phyloP scores from a whole-genome alignment of 2,329 filamentous ascomycete species.

The Sclerotinia spermophila region DNA sequence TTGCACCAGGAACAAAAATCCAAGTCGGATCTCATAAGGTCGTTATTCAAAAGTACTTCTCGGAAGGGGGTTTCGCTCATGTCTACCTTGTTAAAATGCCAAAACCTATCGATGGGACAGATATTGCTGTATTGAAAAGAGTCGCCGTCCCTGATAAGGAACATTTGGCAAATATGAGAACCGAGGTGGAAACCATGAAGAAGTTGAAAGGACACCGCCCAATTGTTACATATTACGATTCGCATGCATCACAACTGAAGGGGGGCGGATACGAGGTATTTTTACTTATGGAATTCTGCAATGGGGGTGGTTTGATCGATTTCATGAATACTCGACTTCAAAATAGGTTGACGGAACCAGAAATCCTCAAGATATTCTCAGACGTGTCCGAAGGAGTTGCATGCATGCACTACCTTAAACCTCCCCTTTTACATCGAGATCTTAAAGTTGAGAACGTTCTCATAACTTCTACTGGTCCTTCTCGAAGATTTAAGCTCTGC shows the following conservation, averaged over 20 bases:
- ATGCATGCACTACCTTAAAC: slow-evolving; percentile 98
- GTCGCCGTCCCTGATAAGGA: slow-evolving; percentile 97
- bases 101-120: slow-evolving; percentile 44
- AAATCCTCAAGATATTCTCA: slow-evolving; percentile 94
- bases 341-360: slow-evolving; percentile 92
- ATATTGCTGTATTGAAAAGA: slow-evolving; percentile 53
- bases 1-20: slow-evolving; percentile 91
- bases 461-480: slow-evolving; percentile 61
- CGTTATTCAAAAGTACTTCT: slow-evolving; percentile 93
- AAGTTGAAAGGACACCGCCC: slow-evolving; percentile 93
- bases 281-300: slow-evolving; percentile 95
- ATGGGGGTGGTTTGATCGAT: slow-evolving; percentile 92
- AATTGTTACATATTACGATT: slow-evolving; percentile 98
- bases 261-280: slow-evolving; percentile 97
- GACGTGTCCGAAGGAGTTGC: slow-evolving; percentile 95
- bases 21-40: slow-evolving; percentile 91
- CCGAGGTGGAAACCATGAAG: slow-evolving; percentile 99
- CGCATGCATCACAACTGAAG: slow-evolving; percentile 89
- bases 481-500: slow-evolving; percentile 86
- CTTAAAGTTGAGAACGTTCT: slow-evolving; percentile 98
- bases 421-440: slow-evolving; percentile 86
- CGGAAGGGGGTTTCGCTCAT: slow-evolving; percentile 96
- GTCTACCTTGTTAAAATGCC: slow-evolving; percentile 93
- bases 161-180: slow-evolving; percentile 90
- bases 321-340: slow-evolving; percentile 99